Conservation (phyloP, 75 land plant genomes). For the Cupressus sempervirens region DNA sequence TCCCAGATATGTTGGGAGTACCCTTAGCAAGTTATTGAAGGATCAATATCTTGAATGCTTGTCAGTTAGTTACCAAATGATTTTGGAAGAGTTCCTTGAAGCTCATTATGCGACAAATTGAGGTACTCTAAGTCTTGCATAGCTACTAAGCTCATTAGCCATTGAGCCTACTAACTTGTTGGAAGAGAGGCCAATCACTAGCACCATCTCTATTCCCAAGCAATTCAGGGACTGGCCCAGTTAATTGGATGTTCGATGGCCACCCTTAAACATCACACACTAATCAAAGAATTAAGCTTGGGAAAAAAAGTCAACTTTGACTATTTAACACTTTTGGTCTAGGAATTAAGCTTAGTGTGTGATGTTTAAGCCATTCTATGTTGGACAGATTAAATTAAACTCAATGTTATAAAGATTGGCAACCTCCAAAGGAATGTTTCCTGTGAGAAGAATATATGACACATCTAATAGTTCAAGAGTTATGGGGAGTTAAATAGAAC, state of each 20-base stretch:
- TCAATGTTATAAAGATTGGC: background rate
- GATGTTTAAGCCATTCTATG: too few relatives aligned
- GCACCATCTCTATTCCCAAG: conserved; percentile 38
- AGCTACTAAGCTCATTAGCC: conserved; percentile 31
- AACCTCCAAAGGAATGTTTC: conserved; percentile 43
- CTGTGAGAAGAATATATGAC: conserved; percentile 61
- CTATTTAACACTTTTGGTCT: too few relatives aligned
- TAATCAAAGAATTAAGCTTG: too few relatives aligned
- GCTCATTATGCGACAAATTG: conserved; percentile 61
- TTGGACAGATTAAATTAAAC: background rate
- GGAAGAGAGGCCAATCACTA: conserved; percentile 47
- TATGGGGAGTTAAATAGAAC: too few relatives aligned
- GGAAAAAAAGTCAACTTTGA: too few relatives aligned
- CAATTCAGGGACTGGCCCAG: conserved; percentile 49
- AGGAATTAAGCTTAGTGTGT: too few relatives aligned
- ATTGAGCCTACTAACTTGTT: conserved; percentile 66
- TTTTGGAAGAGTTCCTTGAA: conserved; percentile 62
- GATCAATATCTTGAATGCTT: background rate
- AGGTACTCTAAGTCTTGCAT: conserved; percentile 34
- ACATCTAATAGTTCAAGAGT: conserved; percentile 48
- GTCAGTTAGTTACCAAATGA: conserved; percentile 21
- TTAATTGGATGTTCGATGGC: background rate
- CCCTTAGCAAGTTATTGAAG: background rate
- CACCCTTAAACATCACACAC: too few relatives aligned
- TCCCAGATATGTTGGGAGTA: background rate